These are phyloP conservation scores for Raphanus hybrid DNA, from an alignment of 441 rosid genomes.

Conservation along the genomic window DNA sequence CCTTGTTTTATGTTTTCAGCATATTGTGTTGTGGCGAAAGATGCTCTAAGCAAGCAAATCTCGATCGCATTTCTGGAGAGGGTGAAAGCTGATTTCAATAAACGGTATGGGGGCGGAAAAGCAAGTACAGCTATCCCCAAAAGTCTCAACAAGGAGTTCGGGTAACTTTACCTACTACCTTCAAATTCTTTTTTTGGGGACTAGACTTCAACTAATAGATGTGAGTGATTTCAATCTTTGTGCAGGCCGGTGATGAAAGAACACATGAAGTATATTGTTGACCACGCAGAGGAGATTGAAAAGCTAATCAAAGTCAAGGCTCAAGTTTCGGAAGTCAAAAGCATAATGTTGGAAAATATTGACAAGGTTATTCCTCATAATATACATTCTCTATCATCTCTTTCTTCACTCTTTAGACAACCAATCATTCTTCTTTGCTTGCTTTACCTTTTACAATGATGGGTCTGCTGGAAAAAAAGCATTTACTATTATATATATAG, in stretches of 20 bases:
- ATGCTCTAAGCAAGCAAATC: slow-evolving; percentile 80
- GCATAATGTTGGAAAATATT: slow-evolving; percentile 25
- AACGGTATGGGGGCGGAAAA: slow-evolving; percentile 91
- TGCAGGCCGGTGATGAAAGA: slow-evolving; percentile 88
- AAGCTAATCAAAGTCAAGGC: slow-evolving; percentile 88
- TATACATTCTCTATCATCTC: background rate
- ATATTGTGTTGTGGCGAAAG: slow-evolving; percentile 94
- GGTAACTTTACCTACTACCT: slow-evolving; percentile 48
- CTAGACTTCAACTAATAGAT: too few relatives aligned
- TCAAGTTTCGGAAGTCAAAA: slow-evolving; percentile 93
- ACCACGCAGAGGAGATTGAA: slow-evolving; percentile 88
- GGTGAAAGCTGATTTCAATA: slow-evolving; percentile 38
- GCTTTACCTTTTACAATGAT: background rate
- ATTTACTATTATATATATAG: background rate
- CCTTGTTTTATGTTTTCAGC: slow-evolving; percentile 50
- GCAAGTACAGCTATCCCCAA: slow-evolving; percentile 89
- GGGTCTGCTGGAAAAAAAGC: background rate
- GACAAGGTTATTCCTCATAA: slow-evolving; percentile 2
- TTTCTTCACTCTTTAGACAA: background rate
- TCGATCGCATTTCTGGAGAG: slow-evolving; percentile 90
- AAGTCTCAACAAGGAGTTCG: slow-evolving; percentile 92
- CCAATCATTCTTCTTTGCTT: background rate
- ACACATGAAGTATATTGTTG: slow-evolving; percentile 87
- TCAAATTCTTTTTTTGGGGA: background rate
- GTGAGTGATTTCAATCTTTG: slow-evolving; percentile 4